A percentile compares a stretch with the other conserved stretches of the same genome.
These are phyloP conservation scores for Rhynchospora pubera DNA, from an alignment of 176 grass and related monocot genomes.

Conservation along the genomic window DNA sequence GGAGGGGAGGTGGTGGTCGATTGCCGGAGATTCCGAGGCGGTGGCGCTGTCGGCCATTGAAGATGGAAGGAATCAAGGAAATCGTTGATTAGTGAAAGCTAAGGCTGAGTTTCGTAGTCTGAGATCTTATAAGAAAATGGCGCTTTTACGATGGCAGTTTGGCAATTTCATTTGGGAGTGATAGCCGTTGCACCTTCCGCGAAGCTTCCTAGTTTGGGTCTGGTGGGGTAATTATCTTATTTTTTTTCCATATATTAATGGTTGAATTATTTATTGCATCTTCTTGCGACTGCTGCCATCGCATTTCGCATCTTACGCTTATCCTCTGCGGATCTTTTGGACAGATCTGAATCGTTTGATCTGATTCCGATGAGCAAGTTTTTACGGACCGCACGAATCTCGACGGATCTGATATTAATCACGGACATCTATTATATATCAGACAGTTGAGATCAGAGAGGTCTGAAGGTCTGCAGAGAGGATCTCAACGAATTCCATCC, in stretches of 20 bases:
- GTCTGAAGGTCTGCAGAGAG: too few relatives aligned
- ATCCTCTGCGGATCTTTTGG: too few relatives aligned
- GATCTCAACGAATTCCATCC: too few relatives aligned
- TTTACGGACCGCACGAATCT: too few relatives aligned
- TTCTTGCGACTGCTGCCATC: background rate
- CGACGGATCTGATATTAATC: too few relatives aligned
- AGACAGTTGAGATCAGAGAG: too few relatives aligned
- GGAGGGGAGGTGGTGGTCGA: slow-evolving; percentile 53
- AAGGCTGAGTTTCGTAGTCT: background rate
- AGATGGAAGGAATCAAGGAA: background rate
- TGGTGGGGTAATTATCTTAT: slow-evolving; percentile 15
- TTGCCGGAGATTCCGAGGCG: slow-evolving; percentile 17
- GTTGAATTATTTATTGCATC: background rate
- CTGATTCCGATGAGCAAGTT: too few relatives aligned
- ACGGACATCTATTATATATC: too few relatives aligned
- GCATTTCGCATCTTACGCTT: background rate
- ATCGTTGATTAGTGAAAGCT: background rate
- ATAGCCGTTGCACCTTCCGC: slow-evolving; percentile 46
- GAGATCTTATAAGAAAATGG: slow-evolving; percentile 38
- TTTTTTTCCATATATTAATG: background rate
- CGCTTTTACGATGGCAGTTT: slow-evolving; percentile 15
- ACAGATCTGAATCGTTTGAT: too few relatives aligned
- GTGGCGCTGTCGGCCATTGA: background rate
- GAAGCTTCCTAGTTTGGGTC: slow-evolving; percentile 46
- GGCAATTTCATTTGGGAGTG: slow-evolving; percentile 34